Base-by-base conservation (phyloP, 306 rosid species). In the Prunus mongolica region DNA sequence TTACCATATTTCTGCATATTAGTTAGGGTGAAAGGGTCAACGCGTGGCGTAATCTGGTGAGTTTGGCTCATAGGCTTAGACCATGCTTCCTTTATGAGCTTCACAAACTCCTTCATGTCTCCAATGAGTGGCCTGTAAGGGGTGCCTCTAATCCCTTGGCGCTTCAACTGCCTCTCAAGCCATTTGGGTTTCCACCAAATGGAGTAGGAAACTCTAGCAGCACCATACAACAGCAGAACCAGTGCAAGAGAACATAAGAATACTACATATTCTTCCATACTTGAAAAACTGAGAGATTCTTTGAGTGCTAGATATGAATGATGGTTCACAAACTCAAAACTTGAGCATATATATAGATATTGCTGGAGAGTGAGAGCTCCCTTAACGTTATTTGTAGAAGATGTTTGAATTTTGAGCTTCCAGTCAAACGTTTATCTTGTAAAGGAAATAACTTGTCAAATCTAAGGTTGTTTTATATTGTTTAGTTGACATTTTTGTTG, bases 141-240 rank as follows among this genome's bases (percentile, higher is more conserved):
- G 55, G 86, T 84, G 25, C 90, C 90, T 72, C 76, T 79, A 38
- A 84, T 80, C 67, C 92, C 88, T 77, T 86, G 86, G 28, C 54
- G 71, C 69, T 86, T 84, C 44, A 86, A 65, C 12, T 44, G 79
- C 71, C 75, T 82, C 72, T 80, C 87, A n/a, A 86, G 80, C 63
- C 32, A 25, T 67, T 69, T 88, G n/a, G 92, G 92, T 69, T 71
- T 82, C 88, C 81, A 80, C 85, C 86, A 82, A 73, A 75, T 81
- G 54, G 84, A 63, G 62, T 80, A 57, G 27, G 77, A 77, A 54
- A 69, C 79, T 71, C 71, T 88, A 51, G 58, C 78, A 15, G 70
- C 71, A 24, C 88, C 85, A 50, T 46, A 78, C 41, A 82, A 56
- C 54, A 80, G 82, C 74, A 88, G 71, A 68, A 67, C 20, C 58